Evolutionary conservation across 139 green algal genomes (phyloP).

Genomic region (Tetradesmus obliquus): DNA sequence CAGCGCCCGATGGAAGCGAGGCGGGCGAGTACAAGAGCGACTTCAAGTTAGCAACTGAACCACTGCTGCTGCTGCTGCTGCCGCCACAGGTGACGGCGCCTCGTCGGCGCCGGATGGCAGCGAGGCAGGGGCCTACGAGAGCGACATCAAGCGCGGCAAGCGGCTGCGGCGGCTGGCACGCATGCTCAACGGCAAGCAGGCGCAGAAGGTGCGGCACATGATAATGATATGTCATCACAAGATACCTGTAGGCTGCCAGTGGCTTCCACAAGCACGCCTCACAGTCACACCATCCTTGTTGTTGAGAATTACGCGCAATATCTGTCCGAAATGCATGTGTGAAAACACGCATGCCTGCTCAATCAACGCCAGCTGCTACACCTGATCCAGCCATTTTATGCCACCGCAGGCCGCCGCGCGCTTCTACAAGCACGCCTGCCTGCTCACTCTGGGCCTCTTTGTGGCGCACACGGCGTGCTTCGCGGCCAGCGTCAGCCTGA

Average conservation of each 20-base stretch:
- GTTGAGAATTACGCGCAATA: too few relatives aligned
- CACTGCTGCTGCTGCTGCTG: neutral
- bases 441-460: slow-evolving; percentile 16
- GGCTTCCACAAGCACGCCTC: too few relatives aligned
- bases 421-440: slow-evolving; percentile 41
- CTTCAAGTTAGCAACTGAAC: slow-evolving; percentile 42
- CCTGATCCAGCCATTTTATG: too few relatives aligned
- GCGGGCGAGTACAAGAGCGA: slow-evolving; percentile 50
- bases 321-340: too few relatives aligned
- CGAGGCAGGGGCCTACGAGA: slow-evolving; percentile 51
- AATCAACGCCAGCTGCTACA: neutral
- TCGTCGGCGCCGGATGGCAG: slow-evolving; percentile 36
- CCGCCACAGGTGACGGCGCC: slow-evolving; percentile 35
- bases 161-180: slow-evolving; percentile 51
- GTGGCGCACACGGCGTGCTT: slow-evolving; percentile 36
- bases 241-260: too few relatives aligned
- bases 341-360: neutral
- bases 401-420: neutral
- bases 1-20: slow-evolving; percentile 42
- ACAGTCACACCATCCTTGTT: too few relatives aligned
- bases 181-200: slow-evolving; percentile 23
- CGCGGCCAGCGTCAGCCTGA: slow-evolving; percentile 3
- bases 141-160: slow-evolving; percentile 59
- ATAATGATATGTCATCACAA: neutral
- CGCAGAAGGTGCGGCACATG: slow-evolving; percentile 28